Evolutionary conservation across 148 eudicot genomes (phyloP).

Genomic region (Cornus controversa): DNA sequence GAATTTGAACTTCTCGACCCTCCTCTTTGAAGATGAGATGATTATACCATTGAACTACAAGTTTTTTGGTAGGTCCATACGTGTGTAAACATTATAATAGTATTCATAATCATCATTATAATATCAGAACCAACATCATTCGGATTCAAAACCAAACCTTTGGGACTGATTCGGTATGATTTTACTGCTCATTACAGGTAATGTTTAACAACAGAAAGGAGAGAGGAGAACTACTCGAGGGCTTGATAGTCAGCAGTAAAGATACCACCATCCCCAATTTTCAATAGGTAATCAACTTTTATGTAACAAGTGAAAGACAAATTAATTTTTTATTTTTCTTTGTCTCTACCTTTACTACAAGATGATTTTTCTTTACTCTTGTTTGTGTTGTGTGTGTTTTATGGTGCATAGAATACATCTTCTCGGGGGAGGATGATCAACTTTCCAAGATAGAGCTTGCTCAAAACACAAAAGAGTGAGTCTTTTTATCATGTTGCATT

Average conservation of each 20-base stretch:
- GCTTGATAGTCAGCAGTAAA: conserved; percentile 66
- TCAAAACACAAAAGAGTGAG: conserved; percentile 81
- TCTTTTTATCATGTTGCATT: background rate
- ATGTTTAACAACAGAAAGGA: conserved; percentile 94
- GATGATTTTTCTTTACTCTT: too few relatives aligned
- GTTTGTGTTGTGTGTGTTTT: too few relatives aligned
- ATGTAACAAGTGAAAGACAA: background rate
- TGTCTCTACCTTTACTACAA: too few relatives aligned
- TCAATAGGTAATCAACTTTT: conserved; percentile 46
- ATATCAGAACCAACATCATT: too few relatives aligned
- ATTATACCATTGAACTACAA: too few relatives aligned
- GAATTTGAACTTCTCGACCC: too few relatives aligned
- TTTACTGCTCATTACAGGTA: conserved; percentile 39
- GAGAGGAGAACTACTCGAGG: conserved; percentile 84
- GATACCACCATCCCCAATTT: conserved; percentile 61
- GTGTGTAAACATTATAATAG: too few relatives aligned
- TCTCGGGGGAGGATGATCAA: conserved; percentile 92
- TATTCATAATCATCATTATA: too few relatives aligned
- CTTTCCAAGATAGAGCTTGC: conserved; percentile 77
- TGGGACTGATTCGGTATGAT: too few relatives aligned
- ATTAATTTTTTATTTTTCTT: background rate
- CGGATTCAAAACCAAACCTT: too few relatives aligned
- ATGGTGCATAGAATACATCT: conserved; percentile 69
- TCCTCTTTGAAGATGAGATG: too few relatives aligned
- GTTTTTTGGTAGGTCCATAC: too few relatives aligned